Evolutionary conservation across 352 stramenopile species (phyloP).

Genomic region (Hyaloperonospora arabidopsidis): DNA sequence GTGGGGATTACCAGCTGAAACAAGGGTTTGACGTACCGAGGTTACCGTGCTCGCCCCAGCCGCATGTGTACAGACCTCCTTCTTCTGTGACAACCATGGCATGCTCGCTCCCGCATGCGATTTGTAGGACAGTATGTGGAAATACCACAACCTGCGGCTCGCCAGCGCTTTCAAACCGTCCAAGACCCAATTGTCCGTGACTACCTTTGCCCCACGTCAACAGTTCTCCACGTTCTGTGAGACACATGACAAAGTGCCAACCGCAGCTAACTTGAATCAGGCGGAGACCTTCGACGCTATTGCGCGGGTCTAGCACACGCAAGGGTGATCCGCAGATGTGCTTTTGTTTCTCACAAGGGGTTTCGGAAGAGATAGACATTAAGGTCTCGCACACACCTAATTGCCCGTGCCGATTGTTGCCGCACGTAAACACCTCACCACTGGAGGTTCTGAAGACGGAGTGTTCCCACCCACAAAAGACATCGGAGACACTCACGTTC

Average conservation of each 20-base stretch:
- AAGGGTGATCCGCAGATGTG: constrained; percentile 24
- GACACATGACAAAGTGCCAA: constrained; percentile 70
- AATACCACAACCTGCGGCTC: constrained; percentile 27
- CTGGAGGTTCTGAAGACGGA: constrained; percentile 42
- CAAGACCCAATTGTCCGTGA: constrained; percentile 58
- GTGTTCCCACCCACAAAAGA: constrained; percentile 78
- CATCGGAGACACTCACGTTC: constrained; percentile 15
- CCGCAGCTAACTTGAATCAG: constrained; percentile 43
- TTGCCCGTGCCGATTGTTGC: constrained; percentile 74
- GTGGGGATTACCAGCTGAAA: not conserved
- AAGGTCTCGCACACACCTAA: constrained; percentile 29
- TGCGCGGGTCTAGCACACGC: constrained; percentile 14
- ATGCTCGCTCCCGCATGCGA: constrained; percentile 76
- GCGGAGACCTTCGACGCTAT: constrained; percentile 16
- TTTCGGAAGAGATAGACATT: not conserved
- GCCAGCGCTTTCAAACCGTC: constrained; percentile 16
- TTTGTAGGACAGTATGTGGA: constrained; percentile 20
- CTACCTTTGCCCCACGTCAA: constrained; percentile 70
- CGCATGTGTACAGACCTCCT: constrained; percentile 66
- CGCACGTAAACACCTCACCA: constrained; percentile 47
- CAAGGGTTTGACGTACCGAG: constrained; percentile 37
- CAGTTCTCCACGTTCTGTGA: constrained; percentile 27
- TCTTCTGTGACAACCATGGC: constrained; percentile 40
- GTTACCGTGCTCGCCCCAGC: constrained; percentile 81
- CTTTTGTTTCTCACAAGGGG: constrained; percentile 9